Conservation (phyloP, 441 rosid genomes). For the Gossypium aridum region DNA sequence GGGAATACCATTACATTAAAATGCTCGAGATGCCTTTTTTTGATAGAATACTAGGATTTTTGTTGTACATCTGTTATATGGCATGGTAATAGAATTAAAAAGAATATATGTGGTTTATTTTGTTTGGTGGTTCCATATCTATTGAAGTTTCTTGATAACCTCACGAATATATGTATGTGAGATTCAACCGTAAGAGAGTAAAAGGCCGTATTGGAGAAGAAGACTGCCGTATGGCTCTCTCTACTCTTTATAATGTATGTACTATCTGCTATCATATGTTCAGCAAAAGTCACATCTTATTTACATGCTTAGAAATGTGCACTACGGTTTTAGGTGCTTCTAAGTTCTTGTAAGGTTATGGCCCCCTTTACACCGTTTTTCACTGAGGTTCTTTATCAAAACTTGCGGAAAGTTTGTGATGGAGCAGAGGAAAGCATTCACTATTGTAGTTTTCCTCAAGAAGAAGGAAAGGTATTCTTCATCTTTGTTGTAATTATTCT, state of each 20-base stretch:
- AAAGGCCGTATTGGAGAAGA: conserved; percentile 95
- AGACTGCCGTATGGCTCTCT: conserved; percentile 86
- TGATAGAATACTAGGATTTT: too few species aligned
- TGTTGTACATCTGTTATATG: background rate
- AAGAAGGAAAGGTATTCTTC: conserved; percentile 67
- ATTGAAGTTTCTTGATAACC: conserved; percentile 89
- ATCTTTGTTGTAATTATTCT: background rate
- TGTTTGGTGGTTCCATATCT: conserved; percentile 95
- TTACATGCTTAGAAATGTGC: background rate
- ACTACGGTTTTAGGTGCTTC: conserved; percentile 67
- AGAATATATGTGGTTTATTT: background rate
- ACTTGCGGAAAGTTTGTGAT: conserved; percentile 66
- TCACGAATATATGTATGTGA: conserved; percentile 94
- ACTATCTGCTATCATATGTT: conserved; percentile 1
- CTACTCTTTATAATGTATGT: conserved; percentile 91
- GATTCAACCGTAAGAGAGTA: conserved; percentile 95
- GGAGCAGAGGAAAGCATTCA: conserved; percentile 93
- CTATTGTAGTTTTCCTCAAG: conserved; percentile 76
- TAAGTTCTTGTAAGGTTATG: conserved; percentile 96
- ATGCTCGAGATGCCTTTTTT: too few species aligned
- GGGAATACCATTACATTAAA: too few species aligned
- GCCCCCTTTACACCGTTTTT: conserved; percentile 98
- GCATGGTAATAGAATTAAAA: background rate
- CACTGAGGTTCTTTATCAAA: conserved; percentile 91
- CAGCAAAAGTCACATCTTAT: background rate